Evolutionary conservation across 768 basidiomycete species (phyloP).

Genomic region (Coprinellus micaceus): DNA sequence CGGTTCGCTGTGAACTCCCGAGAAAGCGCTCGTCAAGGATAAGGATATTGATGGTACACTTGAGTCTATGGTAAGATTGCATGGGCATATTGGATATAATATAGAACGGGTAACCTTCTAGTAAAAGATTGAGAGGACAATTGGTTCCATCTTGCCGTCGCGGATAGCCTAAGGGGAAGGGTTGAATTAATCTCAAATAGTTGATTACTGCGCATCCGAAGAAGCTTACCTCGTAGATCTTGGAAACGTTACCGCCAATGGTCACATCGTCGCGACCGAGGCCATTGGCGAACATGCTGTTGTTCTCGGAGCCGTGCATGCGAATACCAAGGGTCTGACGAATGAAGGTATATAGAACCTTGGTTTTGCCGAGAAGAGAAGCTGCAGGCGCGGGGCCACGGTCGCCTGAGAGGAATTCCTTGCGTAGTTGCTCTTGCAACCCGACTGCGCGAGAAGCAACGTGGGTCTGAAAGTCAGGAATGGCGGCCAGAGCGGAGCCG

Average conservation of each 20-base stretch:
- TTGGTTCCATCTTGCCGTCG: conserved; percentile 61
- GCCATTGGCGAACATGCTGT: conserved; percentile 38
- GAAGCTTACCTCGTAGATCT: conserved; percentile 60
- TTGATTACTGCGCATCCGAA: too few species aligned
- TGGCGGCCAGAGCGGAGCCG: conserved; percentile 23
- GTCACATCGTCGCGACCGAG: conserved; percentile 51
- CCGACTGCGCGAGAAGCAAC: conserved; percentile 45
- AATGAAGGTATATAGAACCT: conserved; percentile 66
- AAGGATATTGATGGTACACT: too few species aligned
- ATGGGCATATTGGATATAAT: not conserved
- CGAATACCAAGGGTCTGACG: conserved; percentile 58
- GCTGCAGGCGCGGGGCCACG: conserved; percentile 64
- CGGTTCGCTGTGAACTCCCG: too few species aligned
- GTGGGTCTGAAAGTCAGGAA: conserved; percentile 48
- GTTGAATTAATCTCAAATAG: too few species aligned
- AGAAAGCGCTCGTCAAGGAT: too few species aligned
- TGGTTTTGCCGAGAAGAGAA: conserved; percentile 57
- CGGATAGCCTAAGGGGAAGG: conserved; percentile 47
- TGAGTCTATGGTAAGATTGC: not conserved
- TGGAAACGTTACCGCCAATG: conserved; percentile 68
- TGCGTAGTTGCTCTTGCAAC: conserved; percentile 46
- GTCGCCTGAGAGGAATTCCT: conserved; percentile 53
- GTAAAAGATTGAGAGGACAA: conserved; percentile 53
- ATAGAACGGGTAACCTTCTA: conserved; percentile 12
- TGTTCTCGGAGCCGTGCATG: conserved; percentile 79